phyloP scores from a whole-genome alignment of 163 green algal species.

The Picocystis sp. region DNA sequence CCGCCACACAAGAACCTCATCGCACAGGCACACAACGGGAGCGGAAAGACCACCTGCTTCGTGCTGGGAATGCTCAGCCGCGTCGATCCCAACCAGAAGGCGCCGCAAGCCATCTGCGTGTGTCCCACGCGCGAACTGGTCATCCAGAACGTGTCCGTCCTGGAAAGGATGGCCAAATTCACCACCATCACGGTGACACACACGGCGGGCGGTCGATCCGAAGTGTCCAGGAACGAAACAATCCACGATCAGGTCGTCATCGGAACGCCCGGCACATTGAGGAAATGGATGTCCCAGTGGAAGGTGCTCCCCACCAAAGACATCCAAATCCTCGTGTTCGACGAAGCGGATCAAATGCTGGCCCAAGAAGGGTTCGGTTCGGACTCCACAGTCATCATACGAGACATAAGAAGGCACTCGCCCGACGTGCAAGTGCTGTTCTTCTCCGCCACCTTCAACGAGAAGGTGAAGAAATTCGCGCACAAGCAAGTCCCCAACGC shows the following conservation, averaged over 20 bases:
- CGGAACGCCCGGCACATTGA: constrained; percentile 86
- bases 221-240: constrained; percentile 1
- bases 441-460: constrained; percentile 95
- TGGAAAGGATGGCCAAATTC: constrained; percentile 77
- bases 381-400: constrained; percentile 66
- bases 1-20: constrained; percentile 77
- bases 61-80: constrained; percentile 81
- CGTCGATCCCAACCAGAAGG: constrained; percentile 38
- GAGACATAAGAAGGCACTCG: constrained; percentile 20
- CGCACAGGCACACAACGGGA: constrained; percentile 94
- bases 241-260: constrained; percentile 64
- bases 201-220: constrained; percentile 29
- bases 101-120: constrained; percentile 70
- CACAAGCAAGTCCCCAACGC: constrained; percentile 7
- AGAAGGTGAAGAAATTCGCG: constrained; percentile 73
- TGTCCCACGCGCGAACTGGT: constrained; percentile 91
- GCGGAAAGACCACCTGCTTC: constrained; percentile 98
- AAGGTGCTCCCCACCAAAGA: constrained; percentile 35
- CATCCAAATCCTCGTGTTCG: constrained; percentile 80
- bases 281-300: constrained; percentile 62
- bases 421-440: constrained; percentile 67
- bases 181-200: constrained; percentile 46
- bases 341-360: constrained; percentile 99
- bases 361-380: constrained; percentile 80
- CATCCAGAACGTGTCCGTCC: constrained; percentile 80